These are phyloP conservation scores for Avicennia marina DNA, from an alignment of 257 asterid species.

Conservation along the genomic window DNA sequence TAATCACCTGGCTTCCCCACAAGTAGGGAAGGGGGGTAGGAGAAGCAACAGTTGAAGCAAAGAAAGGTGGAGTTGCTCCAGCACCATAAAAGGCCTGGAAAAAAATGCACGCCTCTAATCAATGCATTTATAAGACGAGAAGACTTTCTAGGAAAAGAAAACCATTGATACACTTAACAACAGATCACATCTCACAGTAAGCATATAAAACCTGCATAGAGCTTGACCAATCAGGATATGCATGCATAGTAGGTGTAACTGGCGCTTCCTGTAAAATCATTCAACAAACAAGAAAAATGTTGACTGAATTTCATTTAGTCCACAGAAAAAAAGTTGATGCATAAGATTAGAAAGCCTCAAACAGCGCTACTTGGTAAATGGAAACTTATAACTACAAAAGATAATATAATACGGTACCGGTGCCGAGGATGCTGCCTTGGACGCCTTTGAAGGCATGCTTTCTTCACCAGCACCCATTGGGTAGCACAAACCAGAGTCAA, in stretches of 20 bases:
- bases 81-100: constrained; percentile 85
- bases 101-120: neutral
- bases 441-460: constrained; percentile 59
- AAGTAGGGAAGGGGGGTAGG: constrained; percentile 83
- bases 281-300: constrained; percentile 19
- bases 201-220: constrained; percentile 68
- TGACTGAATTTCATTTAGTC: no score
- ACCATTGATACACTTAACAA: no score
- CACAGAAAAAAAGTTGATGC: constrained; percentile 3
- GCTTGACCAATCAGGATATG: constrained; percentile 87
- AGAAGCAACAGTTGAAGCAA: constrained; percentile 89
- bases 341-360: neutral
- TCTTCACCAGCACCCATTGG: no score
- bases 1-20: constrained; percentile 90
- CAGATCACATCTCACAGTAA: neutral
- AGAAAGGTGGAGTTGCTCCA: constrained; percentile 89
- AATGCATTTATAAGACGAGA: constrained; percentile 1
- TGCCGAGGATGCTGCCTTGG: constrained; percentile 53
- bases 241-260: constrained; percentile 47
- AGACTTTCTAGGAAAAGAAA: no score
- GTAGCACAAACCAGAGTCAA: constrained; percentile 28
- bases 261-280: constrained; percentile 77
- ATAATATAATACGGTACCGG: constrained; percentile 50
- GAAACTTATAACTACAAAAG: neutral
- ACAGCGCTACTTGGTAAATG: constrained; percentile 8